Evolutionary conservation across 345 rosid species (phyloP).

Genomic region (Geranium brycei): DNA sequence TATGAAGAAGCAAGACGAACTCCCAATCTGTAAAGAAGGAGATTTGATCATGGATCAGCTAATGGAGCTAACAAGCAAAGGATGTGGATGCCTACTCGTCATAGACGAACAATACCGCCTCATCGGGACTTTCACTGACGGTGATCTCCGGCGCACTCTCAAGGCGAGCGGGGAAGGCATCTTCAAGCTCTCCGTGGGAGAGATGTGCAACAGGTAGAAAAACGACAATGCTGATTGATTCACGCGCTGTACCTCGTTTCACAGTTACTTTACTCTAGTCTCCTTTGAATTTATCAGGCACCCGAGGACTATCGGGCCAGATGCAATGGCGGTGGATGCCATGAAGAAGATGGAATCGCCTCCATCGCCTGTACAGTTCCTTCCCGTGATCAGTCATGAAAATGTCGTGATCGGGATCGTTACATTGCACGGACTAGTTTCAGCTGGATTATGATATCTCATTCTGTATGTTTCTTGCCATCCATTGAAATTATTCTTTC

Average conservation of each 20-base stretch:
- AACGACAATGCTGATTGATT: no score
- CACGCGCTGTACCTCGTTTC: neutral
- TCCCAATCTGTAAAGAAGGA: conserved; percentile 77
- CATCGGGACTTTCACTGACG: conserved; percentile 88
- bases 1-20: conserved; percentile 84
- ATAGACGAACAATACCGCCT: conserved; percentile 45
- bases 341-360: conserved; percentile 97
- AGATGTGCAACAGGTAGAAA: conserved; percentile 81
- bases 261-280: neutral
- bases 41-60: conserved; percentile 91
- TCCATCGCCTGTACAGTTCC: conserved; percentile 90
- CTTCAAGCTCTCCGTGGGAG: conserved; percentile 83
- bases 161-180: conserved; percentile 79
- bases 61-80: conserved; percentile 82
- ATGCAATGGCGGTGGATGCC: conserved; percentile 97
- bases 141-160: conserved; percentile 89
- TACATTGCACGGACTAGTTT: conserved; percentile 89
- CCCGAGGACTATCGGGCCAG: conserved; percentile 71
- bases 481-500: conserved; percentile 3
- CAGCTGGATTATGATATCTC: conserved; percentile 31
- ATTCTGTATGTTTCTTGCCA: neutral
- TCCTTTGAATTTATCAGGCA: conserved; percentile 33
- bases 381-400: conserved; percentile 57
- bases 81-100: conserved; percentile 90
- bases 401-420: conserved; percentile 72